Percentiles rank a stretch among this genome's conserved stretches.
Conservation (phyloP, 2,329 filamentous ascomycete genomes). For the Fusarium tuaranense region DNA sequence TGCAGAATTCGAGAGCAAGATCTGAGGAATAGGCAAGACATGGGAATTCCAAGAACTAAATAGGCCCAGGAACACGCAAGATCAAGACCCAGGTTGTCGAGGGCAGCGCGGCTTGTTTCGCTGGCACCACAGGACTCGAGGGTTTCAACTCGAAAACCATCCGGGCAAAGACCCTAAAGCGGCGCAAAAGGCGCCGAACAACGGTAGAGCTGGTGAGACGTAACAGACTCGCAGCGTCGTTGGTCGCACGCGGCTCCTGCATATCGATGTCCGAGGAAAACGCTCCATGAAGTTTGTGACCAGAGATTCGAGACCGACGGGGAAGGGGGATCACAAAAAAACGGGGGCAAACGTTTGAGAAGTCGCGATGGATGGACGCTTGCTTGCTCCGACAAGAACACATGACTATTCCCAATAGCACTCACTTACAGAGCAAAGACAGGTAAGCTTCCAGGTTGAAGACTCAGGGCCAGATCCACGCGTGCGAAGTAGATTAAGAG, state of each 20-base stretch:
- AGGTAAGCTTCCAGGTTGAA: slow-evolving; percentile 2
- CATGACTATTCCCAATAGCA: slow-evolving; percentile 8
- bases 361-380: slow-evolving; percentile 5
- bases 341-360: slow-evolving; percentile 10
- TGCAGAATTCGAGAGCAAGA: background rate
- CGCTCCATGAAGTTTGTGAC: slow-evolving; percentile 5
- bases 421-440: slow-evolving; percentile 30
- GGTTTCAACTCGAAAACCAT: slow-evolving; percentile 21
- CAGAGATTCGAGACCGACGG: slow-evolving; percentile 4
- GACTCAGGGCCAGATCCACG: slow-evolving; percentile 1
- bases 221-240: slow-evolving; percentile 9
- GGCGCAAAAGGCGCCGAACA: slow-evolving; percentile 9
- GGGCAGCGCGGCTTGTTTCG: slow-evolving; percentile 26
- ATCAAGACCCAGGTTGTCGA: slow-evolving; percentile 7
- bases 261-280: slow-evolving; percentile 4
- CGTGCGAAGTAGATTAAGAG: slow-evolving; percentile 17
- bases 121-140: slow-evolving; percentile 19
- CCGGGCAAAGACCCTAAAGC: slow-evolving; percentile 29
- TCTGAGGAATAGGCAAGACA: background rate
- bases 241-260: slow-evolving; percentile 15
- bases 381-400: slow-evolving; percentile 8
- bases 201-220: slow-evolving; percentile 14
- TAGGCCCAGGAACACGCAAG: background rate
- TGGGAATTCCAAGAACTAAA: background rate
- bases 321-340: slow-evolving; percentile 14